Evolutionary conservation across 2,329 filamentous ascomycete genomes (phyloP), one percentile per base, ranked within the genome.

Genomic region (Alternaria novae-zelandiae): DNA sequence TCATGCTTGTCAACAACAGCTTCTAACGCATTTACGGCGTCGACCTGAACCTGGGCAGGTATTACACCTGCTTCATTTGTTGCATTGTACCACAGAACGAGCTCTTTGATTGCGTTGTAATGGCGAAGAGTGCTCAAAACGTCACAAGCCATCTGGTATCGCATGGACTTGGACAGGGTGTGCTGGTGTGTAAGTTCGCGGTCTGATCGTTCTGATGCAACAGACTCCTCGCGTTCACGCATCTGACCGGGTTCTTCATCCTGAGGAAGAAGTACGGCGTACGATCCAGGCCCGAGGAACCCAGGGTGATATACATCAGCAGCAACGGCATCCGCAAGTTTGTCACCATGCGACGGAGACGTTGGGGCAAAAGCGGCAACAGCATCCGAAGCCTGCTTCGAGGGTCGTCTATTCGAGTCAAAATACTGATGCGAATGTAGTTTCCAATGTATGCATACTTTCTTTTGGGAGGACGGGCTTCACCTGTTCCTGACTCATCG

Each of bases 51-150:
- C 26, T 78, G 76, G 2, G 74, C 72, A 3, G 81, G 74, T 25
- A 83, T 71, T 6, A 79, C 72, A 3, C 77, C 77, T 8, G 75
- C 70, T 64, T 80, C 75, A 23, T 74, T 77, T 17, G 54, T 61
- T 30, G 69, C 64, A 10, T 67, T 71, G 43, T 76, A 74, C 64
- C 67, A 67, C 13, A 70, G 15, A 0, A 78, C 58, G 3, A 77
- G 63, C 10, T 76, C 72, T 28, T 63, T 65, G 28, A 79, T 76
- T 0, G 70, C 25, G 8, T 64, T 55, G 26, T 74, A 76, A 28
- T 77, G 63, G 2, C 77, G 73, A 23, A 79, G 65, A 20, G 69
- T 66, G 30, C 66, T 74, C 12, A 79, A 41, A 2, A 78, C 68
- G 23, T 71, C 70, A 49, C 64, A 71, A 8, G 72, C 71, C 66